Percentiles rank a stretch among this genome's conserved stretches.
These are phyloP conservation scores for Austroboletus eburneus DNA, from an alignment of 768 basidiomycete species.

Conservation along the genomic window DNA sequence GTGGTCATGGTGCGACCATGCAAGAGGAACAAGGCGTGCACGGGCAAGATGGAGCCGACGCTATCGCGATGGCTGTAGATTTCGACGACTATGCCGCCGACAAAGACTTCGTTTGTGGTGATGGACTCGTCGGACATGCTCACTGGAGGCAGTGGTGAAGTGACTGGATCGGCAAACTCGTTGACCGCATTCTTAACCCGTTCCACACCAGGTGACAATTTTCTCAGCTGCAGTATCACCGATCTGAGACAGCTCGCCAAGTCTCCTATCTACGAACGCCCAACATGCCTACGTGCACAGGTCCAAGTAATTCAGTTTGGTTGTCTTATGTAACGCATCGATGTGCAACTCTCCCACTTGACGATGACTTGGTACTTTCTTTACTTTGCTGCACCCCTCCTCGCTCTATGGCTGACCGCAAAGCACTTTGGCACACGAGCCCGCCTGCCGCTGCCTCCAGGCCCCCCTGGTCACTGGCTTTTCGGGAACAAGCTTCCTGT, in stretches of 20 bases:
- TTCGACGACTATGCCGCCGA: slow-evolving; percentile 27
- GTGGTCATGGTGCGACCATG: slow-evolving; percentile 24
- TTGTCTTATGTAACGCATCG: too few species aligned
- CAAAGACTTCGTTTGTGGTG: slow-evolving; percentile 9
- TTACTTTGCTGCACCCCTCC: background rate
- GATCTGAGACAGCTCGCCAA: too few species aligned
- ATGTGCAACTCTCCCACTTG: too few species aligned
- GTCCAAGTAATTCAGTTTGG: too few species aligned
- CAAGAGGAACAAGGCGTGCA: slow-evolving; percentile 26
- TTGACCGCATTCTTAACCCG: too few species aligned
- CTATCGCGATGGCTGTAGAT: slow-evolving; percentile 20
- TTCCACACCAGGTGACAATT: too few species aligned
- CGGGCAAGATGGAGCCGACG: slow-evolving; percentile 16
- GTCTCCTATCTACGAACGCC: too few species aligned
- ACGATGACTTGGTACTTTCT: background rate
- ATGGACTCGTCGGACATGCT: slow-evolving; percentile 18
- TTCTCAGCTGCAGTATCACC: too few species aligned
- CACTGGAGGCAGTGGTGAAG: too few species aligned
- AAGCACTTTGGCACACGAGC: background rate
- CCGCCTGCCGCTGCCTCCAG: slow-evolving; percentile 12
- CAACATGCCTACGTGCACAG: too few species aligned
- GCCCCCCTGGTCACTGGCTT: slow-evolving; percentile 15
- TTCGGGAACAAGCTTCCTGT: slow-evolving; percentile 11
- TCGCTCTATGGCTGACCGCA: background rate
- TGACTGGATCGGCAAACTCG: too few species aligned